Evolutionary conservation across 2,329 filamentous ascomycete genomes (phyloP).

Genomic region (Hirsutella minnesotensis): DNA sequence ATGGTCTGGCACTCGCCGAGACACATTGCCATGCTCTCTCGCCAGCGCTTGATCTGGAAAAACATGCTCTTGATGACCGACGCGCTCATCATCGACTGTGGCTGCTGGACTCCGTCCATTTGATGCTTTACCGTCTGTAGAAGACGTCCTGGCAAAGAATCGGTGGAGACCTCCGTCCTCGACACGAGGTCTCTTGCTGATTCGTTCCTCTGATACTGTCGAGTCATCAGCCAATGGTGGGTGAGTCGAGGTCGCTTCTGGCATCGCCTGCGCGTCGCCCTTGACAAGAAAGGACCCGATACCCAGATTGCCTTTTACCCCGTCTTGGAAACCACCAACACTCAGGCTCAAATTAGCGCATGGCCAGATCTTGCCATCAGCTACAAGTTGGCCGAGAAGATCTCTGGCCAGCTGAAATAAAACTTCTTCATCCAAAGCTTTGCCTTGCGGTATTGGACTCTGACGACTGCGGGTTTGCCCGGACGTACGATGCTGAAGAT

Average conservation of each 20-base stretch:
- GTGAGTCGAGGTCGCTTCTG: constrained; percentile 31
- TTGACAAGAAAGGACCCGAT: constrained; percentile 81
- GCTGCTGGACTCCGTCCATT: constrained; percentile 9
- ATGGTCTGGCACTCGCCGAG: constrained; percentile 10
- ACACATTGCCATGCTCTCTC: constrained; percentile 7
- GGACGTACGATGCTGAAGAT: constrained; percentile 68
- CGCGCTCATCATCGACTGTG: neutral
- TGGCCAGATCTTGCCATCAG: constrained; percentile 75
- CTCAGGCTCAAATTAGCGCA: constrained; percentile 83
- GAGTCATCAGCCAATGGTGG: constrained; percentile 6
- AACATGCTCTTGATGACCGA: neutral
- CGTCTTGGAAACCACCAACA: constrained; percentile 87
- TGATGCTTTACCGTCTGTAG: constrained; percentile 15
- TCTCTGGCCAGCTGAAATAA: constrained; percentile 68
- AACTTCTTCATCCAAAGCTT: constrained; percentile 55
- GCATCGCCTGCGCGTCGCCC: constrained; percentile 58
- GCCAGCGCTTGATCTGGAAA: constrained; percentile 4
- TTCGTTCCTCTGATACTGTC: constrained; percentile 5
- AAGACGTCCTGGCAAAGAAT: constrained; percentile 39
- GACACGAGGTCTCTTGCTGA: constrained; percentile 20
- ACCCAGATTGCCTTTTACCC: constrained; percentile 68
- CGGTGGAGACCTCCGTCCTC: constrained; percentile 41
- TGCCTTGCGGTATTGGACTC: constrained; percentile 65
- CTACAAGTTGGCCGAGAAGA: constrained; percentile 64
- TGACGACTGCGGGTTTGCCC: constrained; percentile 65